Conservation (phyloP, 1,139 yeast species). For the Pichia sp. region DNA sequence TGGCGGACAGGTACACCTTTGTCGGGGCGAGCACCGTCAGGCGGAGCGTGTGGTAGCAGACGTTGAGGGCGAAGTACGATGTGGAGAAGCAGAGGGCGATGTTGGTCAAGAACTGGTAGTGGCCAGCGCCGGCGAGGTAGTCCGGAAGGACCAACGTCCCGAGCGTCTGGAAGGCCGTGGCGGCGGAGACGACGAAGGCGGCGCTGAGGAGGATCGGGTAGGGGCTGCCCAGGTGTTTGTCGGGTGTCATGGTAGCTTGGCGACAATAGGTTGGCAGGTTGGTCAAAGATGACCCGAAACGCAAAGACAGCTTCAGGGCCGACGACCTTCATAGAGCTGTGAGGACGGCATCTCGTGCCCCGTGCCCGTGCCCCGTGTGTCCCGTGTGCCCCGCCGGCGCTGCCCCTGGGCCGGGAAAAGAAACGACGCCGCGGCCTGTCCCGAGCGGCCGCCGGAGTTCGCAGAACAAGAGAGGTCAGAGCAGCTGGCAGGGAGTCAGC, state of each 20-base stretch:
- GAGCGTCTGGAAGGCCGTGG: constrained; percentile 16
- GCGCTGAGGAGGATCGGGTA: background rate
- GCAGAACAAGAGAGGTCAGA: background rate
- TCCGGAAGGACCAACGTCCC: constrained; percentile 41
- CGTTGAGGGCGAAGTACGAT: constrained; percentile 40
- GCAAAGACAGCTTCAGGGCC: too few relatives aligned
- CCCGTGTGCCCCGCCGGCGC: too few relatives aligned
- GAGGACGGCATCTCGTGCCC: too few relatives aligned
- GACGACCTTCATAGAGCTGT: too few relatives aligned
- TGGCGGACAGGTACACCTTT: constrained; percentile 45
- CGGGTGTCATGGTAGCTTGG: background rate
- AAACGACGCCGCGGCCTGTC: background rate
- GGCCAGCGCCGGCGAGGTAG: constrained; percentile 51
- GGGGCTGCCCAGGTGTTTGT: background rate
- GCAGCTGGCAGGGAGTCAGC: background rate
- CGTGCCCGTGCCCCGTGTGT: too few relatives aligned
- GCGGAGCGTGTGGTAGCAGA: constrained; percentile 38
- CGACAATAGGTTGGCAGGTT: too few relatives aligned
- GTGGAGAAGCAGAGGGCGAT: constrained; percentile 49
- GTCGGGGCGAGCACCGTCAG: constrained; percentile 26
- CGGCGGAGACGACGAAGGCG: constrained; percentile 4
- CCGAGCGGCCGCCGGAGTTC: background rate
- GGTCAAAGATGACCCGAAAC: too few relatives aligned
- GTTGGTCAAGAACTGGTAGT: constrained; percentile 65
- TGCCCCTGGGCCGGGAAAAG: background rate